phyloP scores from a whole-genome alignment of 352 stramenopile species.

The Globisporangium cylindrosporum region DNA sequence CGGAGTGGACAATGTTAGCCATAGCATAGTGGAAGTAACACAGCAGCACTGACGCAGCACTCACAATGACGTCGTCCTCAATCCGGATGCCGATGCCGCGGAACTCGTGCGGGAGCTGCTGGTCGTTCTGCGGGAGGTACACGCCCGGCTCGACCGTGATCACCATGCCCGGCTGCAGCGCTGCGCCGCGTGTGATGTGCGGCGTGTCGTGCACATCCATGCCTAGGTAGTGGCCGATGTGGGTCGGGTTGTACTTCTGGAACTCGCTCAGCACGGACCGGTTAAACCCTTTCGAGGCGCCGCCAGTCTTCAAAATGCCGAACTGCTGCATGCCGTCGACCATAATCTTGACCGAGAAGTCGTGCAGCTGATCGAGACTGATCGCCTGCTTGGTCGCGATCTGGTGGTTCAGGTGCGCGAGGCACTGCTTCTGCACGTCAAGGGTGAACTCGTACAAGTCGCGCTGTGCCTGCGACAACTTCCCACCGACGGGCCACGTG shows the following conservation, averaged over 20 bases:
- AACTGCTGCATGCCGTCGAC: constrained; percentile 59
- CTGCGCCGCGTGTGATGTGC: constrained; percentile 52
- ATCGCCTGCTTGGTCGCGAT: constrained; percentile 49
- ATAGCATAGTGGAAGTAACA: background rate
- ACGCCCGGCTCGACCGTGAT: constrained; percentile 82
- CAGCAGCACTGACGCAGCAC: constrained; percentile 10
- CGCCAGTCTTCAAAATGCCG: constrained; percentile 43
- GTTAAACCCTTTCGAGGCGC: constrained; percentile 19
- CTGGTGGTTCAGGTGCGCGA: constrained; percentile 44
- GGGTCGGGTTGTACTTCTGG: constrained; percentile 84
- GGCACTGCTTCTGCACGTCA: constrained; percentile 72
- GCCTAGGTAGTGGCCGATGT: constrained; percentile 81
- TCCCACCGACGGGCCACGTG: constrained; percentile 63
- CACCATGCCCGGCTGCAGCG: constrained; percentile 72
- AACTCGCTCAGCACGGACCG: constrained; percentile 49
- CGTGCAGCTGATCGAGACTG: constrained; percentile 70
- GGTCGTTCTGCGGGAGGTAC: constrained; percentile 78
- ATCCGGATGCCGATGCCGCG: constrained; percentile 84
- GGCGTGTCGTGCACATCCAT: constrained; percentile 86
- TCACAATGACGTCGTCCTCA: constrained; percentile 82
- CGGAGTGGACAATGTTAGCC: constrained; percentile 4
- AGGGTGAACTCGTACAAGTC: constrained; percentile 77
- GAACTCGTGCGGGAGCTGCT: constrained; percentile 63
- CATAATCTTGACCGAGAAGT: constrained; percentile 73
- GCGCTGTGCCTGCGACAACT: constrained; percentile 43